Base-by-base conservation (phyloP, 805 yeast species). In the Ogataea thermomethanolica region DNA sequence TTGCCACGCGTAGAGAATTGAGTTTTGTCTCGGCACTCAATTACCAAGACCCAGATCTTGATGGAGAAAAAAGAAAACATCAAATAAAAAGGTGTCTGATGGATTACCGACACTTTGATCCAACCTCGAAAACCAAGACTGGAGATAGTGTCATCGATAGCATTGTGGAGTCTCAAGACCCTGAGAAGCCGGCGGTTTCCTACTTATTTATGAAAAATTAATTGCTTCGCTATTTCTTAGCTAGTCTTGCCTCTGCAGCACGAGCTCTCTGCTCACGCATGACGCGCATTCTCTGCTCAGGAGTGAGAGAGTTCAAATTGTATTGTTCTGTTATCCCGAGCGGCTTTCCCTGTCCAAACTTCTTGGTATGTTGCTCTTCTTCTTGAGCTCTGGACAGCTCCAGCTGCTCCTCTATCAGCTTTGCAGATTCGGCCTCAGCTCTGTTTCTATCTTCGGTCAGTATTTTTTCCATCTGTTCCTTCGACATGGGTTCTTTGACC, bases 241-340 rank as follows among this genome's bases (percentile, higher is more conserved):
- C 47, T 28, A 37, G 12, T 51, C 99, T 71, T 0, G 91, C 95
- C 59, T 93, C 98, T 0, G 95, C 97, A 0, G 99, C 99, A 40
- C 98, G 74, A 1, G 97, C 97, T 39, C 98, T 71, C 55, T 90
- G 90, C 54, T 93, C 99, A 45, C 99, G 76, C 84, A 90, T 89
- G 14, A 93, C 65, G 53, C 81, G 74, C 73, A 73, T 71, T 53
- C 78, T 74, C 49, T 90, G 96, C 20, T 79, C 87, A 1, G 81
- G 88, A 7, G 79, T 73, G 39, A 91, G 67, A 0, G 89, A 81
- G 31, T 74, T 71, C 39, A 81, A 52, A 33, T 78, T 78, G 15
- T 67, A 64, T 48, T 64, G 71, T 30, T 60, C 64, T 1, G 58
- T 48, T 12, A 48, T 25, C 10, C 48, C 42, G 14, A 59, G 29